phyloP scores from a whole-genome alignment of 352 stramenopile species.

The Phytopythium boreale region DNA sequence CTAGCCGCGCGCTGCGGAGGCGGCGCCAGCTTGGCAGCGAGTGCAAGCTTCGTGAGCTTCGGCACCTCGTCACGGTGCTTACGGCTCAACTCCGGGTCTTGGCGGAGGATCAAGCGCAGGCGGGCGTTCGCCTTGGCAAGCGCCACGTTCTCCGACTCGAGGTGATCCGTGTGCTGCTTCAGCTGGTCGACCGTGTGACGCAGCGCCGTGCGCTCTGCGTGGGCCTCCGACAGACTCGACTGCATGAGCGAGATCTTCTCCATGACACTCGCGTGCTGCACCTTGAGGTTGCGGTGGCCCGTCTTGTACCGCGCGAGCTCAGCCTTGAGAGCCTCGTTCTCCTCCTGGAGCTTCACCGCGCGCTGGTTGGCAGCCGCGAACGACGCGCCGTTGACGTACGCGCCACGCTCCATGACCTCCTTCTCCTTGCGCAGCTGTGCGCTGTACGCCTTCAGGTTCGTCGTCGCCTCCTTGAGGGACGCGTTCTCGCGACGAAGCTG shows the following conservation, averaged over 20 bases:
- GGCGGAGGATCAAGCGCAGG: constrained; percentile 76
- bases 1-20: constrained; percentile 36
- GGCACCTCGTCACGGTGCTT: constrained; percentile 85
- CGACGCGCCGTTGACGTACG: constrained; percentile 84
- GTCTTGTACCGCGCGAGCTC: constrained; percentile 81
- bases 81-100: constrained; percentile 81
- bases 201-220: constrained; percentile 69
- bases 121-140: constrained; percentile 83
- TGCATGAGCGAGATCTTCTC: constrained; percentile 85
- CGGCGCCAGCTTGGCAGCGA: constrained; percentile 61
- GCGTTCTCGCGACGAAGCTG: constrained; percentile 81
- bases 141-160: constrained; percentile 82
- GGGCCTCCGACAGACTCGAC: constrained; percentile 59
- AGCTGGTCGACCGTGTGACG: constrained; percentile 71
- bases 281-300: constrained; percentile 79
- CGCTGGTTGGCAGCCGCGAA: constrained; percentile 84
- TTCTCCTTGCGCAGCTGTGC: constrained; percentile 87
- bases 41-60: constrained; percentile 75
- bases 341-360: constrained; percentile 82
- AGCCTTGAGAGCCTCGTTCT: constrained; percentile 76
- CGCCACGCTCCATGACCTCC: constrained; percentile 85
- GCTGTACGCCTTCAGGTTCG: constrained; percentile 81
- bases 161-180: constrained; percentile 68
- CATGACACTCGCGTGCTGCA: constrained; percentile 74
- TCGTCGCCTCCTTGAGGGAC: constrained; percentile 80